Conservation (phyloP, 768 basidiomycete species). For the Phlebiopsis flavidoalba region DNA sequence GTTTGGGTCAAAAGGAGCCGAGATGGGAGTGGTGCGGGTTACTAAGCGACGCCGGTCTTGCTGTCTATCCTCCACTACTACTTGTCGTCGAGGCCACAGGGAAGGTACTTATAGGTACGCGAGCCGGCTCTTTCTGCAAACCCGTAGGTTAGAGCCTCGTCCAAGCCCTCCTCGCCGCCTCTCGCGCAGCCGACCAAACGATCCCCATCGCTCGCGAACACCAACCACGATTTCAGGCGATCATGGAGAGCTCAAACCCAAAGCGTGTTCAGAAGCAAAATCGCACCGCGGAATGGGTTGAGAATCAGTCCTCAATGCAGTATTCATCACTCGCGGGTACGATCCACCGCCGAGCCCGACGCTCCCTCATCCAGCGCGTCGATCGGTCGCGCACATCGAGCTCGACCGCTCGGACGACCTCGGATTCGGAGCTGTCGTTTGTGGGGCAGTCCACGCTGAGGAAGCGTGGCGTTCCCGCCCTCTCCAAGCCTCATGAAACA, state of each 20-base stretch:
- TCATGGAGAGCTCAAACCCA: neutral
- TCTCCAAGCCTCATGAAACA: constrained; percentile 5
- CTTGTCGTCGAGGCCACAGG: neutral
- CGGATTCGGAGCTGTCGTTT: constrained; percentile 17
- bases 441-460: constrained; percentile 7
- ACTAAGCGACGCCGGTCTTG: constrained; percentile 5
- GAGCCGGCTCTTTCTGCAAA: neutral
- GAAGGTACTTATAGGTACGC: neutral
- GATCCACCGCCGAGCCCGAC: constrained; percentile 12
- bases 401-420: constrained; percentile 18
- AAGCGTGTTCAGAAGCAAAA: constrained; percentile 2
- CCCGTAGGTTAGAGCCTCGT: neutral
- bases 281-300: constrained; percentile 21
- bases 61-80: constrained; percentile 2
- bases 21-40: constrained; percentile 5
- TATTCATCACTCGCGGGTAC: constrained; percentile 14
- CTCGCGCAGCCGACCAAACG: neutral
- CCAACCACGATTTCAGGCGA: neutral
- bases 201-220: neutral
- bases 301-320: constrained; percentile 11
- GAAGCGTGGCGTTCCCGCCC: constrained; percentile 3
- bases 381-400: constrained; percentile 1
- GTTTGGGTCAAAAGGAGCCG: constrained; percentile 1
- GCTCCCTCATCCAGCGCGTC: neutral
- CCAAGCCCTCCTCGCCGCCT: neutral